Evolutionary conservation across 2,329 filamentous ascomycete genomes (phyloP), one percentile per base, ranked within the genome.

Genomic region (Torrubiellomyces zombiae): DNA sequence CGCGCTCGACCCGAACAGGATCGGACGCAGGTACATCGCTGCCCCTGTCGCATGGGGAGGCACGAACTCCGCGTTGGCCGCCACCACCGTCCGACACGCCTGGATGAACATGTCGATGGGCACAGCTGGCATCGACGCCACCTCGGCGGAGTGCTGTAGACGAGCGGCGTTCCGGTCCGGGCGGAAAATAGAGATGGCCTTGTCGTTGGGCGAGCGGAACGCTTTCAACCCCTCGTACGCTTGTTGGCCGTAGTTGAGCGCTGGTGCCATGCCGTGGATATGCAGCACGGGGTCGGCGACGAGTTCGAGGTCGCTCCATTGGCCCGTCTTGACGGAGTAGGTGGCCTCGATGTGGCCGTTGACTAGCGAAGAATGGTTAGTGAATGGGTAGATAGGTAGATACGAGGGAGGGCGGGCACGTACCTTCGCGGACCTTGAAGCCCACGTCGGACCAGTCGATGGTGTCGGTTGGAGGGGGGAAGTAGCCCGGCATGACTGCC

Each of bases 141-240:
- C 85, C 25, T 69, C 69, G 21, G 82, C 81, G 9, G 79, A 89
- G 58, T 83, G 73, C 47, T 82, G 77, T 62, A 95, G 70, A 31
- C 86, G 80, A 20, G 57, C 53, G 18, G 85, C 89, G 50, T 95
- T 95, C 45, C 75, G 72, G 43, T 75, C 65, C 0, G 86, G 80
- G 4, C 86, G 77, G 69, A 95, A 95, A 49, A 95, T 69, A 47
- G 73, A 70, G 55, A 95, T 85, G 31, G 56, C 53, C 31, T 60
- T 47, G 48, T 77, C 69, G 29, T 65, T 58, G 11, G 82, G 78
- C 3, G 64, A 60, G 34, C 86, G 82, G 66, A 94, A 94, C 28
- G 86, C 85, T 55, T 95, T 95, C 48, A 95, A 72, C n/a, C 89
- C 89, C 51, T 98, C 89, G 60, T 92, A 98, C 42, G 82, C 86